phyloP scores from a whole-genome alignment of 148 eudicot genomes.

The Rhododendron ovatum region DNA sequence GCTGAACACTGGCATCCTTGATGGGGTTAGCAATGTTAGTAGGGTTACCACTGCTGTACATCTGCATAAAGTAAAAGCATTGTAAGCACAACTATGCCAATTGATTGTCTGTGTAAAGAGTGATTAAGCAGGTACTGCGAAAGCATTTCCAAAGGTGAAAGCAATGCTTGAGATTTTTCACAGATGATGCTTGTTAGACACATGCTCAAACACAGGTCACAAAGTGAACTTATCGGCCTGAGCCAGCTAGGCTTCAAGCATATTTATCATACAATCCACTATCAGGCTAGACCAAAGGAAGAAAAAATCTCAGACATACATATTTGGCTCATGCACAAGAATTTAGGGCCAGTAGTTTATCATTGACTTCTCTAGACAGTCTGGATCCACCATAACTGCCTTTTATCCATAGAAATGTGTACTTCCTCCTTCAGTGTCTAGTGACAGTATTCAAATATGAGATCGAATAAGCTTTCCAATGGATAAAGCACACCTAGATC shows the following conservation, averaged over 20 bases:
- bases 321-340: background rate
- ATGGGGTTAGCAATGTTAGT: conserved; percentile 95
- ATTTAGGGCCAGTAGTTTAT: background rate
- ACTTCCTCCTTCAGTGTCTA: background rate
- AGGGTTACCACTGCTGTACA: conserved; percentile 99
- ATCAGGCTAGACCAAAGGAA: background rate
- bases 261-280: background rate
- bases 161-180: background rate
- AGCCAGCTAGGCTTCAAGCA: background rate
- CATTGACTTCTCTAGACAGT: background rate
- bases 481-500: background rate
- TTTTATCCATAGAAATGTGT: background rate
- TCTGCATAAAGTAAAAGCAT: conserved; percentile 41
- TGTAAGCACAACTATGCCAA: conserved; percentile 6
- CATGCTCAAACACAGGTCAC: background rate
- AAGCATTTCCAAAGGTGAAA: conserved; percentile 4
- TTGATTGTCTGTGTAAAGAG: background rate
- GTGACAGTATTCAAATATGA: background rate
- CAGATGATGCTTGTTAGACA: background rate
- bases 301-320: background rate
- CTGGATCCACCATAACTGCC: background rate
- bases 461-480: background rate
- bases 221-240: background rate
- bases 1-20: conserved; percentile 84
- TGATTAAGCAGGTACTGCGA: background rate